phyloP scores from a whole-genome alignment of 148 eudicot genomes.

The Oxyria digyna region DNA sequence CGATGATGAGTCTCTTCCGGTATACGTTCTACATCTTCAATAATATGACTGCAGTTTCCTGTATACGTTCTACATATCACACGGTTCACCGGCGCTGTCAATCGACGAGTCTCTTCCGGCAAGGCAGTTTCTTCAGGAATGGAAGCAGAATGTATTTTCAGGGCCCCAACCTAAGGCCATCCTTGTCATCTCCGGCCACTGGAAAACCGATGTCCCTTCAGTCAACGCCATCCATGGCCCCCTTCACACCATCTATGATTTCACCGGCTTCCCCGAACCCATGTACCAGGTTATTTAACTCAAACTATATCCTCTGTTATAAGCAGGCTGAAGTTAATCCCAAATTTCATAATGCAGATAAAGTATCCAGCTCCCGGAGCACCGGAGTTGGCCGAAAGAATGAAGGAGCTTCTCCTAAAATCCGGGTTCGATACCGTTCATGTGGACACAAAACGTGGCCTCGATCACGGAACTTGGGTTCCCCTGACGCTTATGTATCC shows the following conservation, averaged over 20 bases:
- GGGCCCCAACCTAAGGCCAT: conserved; percentile 33
- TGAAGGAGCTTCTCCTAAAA: conserved; percentile 39
- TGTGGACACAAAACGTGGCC: conserved; percentile 63
- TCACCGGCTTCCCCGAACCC: conserved; percentile 51
- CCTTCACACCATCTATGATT: conserved; percentile 54
- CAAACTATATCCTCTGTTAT: too few species aligned
- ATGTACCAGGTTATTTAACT: conserved; percentile 87
- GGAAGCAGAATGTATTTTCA: conserved; percentile 18
- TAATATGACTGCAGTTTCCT: too few species aligned
- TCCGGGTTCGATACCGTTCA: conserved; percentile 39
- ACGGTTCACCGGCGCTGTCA: conserved; percentile 55
- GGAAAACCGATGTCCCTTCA: conserved; percentile 55
- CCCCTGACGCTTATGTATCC: conserved; percentile 92
- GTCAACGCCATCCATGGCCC: conserved; percentile 32
- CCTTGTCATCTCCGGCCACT: conserved; percentile 60
- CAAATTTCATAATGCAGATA: too few species aligned
- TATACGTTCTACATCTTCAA: too few species aligned
- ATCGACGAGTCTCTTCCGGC: conserved; percentile 64
- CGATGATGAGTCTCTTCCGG: too few species aligned
- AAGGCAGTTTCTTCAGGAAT: conserved; percentile 38
- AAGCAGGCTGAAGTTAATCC: too few species aligned
- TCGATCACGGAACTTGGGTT: conserved; percentile 88
- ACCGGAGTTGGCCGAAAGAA: conserved; percentile 57
- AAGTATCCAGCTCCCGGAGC: conserved; percentile 91
- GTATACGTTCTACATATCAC: conserved; percentile 60